Base-by-base conservation (phyloP, 164 flowering plant species). In the Piper betle region DNA sequence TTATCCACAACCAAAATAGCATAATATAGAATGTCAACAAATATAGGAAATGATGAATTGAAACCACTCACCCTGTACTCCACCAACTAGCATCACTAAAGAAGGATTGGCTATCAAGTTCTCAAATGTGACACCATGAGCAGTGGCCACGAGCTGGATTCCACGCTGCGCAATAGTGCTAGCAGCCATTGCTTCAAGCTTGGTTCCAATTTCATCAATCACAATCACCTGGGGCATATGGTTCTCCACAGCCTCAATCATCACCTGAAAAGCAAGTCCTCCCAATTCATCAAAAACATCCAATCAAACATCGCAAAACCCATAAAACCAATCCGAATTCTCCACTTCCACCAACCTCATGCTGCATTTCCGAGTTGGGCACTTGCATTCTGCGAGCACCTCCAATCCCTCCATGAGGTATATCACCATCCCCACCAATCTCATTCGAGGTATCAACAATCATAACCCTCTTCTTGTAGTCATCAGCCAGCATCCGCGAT, bases 371-470 rank as follows among this genome's bases (percentile, higher is more conserved):
- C 52, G 84, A 66, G 67, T 78, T 67, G 7, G 93, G 93, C 13
- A 92, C 98, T 78, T 92, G 98, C 98, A 92, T 87, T 62, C 98
- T 75, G 0, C 96, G 84, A 67, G 98, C 96, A 72, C 66, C 79
- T 61, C 98, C 98, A 63, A 92, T 89, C 62, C 98, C 98, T 40
- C 81, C 82, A 80, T 87, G 98, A 64, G 98, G 98, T 68, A 92
- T 92, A 74, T 92, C 98, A 56, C 96, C 98, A 82, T 92, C 96
- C 38, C 98, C 96, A 69, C 98, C 98, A 50, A 92, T 92, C 74
- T 92, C 96, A 81, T 89, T 92, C 63, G 98, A 92, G 25, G 96
- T 89, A 69, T 92, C 98, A 71, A 92, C 96, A 75, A 92, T 89
- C 96, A 92, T 87, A 38, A 92, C 98, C 50, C 98, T 85, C 76